Evolutionary conservation across 2,329 filamentous ascomycete species (phyloP), one percentile per base, ranked within the genome.

Genomic region (Monosporascus sp.): DNA sequence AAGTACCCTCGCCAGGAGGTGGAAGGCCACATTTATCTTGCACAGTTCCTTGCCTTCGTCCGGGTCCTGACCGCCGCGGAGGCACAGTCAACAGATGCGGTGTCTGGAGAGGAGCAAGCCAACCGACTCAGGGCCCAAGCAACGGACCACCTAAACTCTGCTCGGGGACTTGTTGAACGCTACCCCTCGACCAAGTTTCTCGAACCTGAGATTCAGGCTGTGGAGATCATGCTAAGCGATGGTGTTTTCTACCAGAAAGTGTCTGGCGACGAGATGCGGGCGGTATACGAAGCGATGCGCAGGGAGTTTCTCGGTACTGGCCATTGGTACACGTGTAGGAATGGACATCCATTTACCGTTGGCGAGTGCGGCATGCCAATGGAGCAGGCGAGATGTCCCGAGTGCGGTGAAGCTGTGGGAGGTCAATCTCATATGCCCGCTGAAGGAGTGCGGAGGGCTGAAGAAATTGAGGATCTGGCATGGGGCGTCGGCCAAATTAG

Each of bases 301-400:
- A 52, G 48, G 0, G 77, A 79, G 55, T 77, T 82, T 38, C 55
- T 50, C 0, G 76, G 78, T 0, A 81, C 76, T 0, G 83, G 84
- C 0, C 81, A 85, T 57, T 87, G 83, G 83, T 87, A 86, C 64
- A 73, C 68, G 1, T 86, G 81, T 56, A 65, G 57, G 24, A 82
- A 83, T 53, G 76, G 77, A 2, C 80, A 86, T 62, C 77, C 80
- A 3, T 86, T 88, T 57, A 81, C 83, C 0, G 75, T 88, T 35
- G 84, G 83, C 1, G 81, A 88, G 55, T 87, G 85, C 60, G 85
- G 85, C 1, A 81, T 82, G 75, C 81, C 85, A 0, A 86, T 87
- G 81, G 56, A 89, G 64, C 51, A 62, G 18, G 77, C 84, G 1
- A 66, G 66, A 2, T 90, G 87, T 58, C 84, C 86, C 0, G 78